These are phyloP conservation scores for Trichoderma sp. DNA, from an alignment of 2,329 filamentous ascomycete genomes.

Conservation along the genomic window DNA sequence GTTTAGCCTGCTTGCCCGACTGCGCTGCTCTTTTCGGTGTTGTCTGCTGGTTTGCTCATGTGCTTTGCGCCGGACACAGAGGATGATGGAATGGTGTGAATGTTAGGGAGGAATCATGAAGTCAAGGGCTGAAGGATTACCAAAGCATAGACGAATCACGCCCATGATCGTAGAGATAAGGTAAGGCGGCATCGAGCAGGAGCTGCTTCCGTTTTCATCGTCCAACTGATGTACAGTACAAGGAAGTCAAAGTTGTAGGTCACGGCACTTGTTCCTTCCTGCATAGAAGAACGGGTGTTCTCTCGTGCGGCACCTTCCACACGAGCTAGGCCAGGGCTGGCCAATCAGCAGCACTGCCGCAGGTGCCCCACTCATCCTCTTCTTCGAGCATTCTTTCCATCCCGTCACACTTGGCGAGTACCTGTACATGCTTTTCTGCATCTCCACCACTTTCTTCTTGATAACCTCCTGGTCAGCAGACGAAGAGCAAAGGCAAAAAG, in stretches of 20 bases:
- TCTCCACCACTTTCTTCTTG: not conserved
- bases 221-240: no score
- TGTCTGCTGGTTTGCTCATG: constrained; percentile 1
- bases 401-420: not conserved
- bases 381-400: constrained; percentile 8
- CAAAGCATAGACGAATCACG: not conserved
- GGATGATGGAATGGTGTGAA: constrained; percentile 12
- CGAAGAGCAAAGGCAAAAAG: not conserved
- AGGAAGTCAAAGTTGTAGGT: not conserved
- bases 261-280: constrained; percentile 15
- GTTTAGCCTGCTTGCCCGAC: constrained; percentile 6
- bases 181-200: no score
- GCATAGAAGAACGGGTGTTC: not conserved
- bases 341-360: constrained; percentile 14
- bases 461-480: not conserved
- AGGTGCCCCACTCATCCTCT: not conserved
- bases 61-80: constrained; percentile 7
- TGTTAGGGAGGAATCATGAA: not conserved
- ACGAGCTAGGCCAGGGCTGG: constrained; percentile 8
- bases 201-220: not conserved
- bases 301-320: constrained; percentile 17
- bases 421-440: not conserved
- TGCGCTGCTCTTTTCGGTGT: not conserved
- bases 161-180: not conserved
- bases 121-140: not conserved